Conservation (phyloP, 805 yeast species). For the Candida golubevii region DNA sequence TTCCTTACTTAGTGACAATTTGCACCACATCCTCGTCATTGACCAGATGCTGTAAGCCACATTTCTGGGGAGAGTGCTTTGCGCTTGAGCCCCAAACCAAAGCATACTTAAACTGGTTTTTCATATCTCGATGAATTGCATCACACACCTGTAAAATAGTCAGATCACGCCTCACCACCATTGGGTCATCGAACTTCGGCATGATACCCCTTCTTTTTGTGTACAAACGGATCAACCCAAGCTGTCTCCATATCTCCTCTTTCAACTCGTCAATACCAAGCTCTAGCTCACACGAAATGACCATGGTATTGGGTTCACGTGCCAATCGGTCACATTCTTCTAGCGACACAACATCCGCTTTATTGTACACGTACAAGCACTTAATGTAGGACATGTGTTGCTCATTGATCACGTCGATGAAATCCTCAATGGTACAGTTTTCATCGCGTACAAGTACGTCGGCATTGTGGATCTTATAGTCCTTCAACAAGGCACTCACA, state of each 20-base stretch:
- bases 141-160: conserved; percentile 86
- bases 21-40: conserved; percentile 94
- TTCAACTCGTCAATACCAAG: conserved; percentile 83
- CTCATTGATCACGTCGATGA: conserved; percentile 84
- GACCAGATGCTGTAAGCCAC: conserved; percentile 80
- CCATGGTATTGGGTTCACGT: conserved; percentile 87
- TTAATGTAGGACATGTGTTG: conserved; percentile 83
- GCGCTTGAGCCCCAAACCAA: conserved; percentile 95
- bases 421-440: conserved; percentile 85
- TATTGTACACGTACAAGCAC: conserved; percentile 91
- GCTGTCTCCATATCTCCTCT: conserved; percentile 90
- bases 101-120: conserved; percentile 88
- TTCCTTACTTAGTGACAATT: conserved; percentile 67
- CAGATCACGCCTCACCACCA: conserved; percentile 80
- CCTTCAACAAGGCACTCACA: conserved; percentile 71
- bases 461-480: conserved; percentile 87
- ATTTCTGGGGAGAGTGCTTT: conserved; percentile 93
- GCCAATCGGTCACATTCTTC: conserved; percentile 94
- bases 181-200: conserved; percentile 84
- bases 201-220: conserved; percentile 82
- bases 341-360: conserved; percentile 89
- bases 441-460: conserved; percentile 90
- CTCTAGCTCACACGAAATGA: conserved; percentile 86
- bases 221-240: conserved; percentile 73
- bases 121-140: conserved; percentile 87